Conservation (phyloP, 352 stramenopile species). For the Labyrinthula sp. region DNA sequence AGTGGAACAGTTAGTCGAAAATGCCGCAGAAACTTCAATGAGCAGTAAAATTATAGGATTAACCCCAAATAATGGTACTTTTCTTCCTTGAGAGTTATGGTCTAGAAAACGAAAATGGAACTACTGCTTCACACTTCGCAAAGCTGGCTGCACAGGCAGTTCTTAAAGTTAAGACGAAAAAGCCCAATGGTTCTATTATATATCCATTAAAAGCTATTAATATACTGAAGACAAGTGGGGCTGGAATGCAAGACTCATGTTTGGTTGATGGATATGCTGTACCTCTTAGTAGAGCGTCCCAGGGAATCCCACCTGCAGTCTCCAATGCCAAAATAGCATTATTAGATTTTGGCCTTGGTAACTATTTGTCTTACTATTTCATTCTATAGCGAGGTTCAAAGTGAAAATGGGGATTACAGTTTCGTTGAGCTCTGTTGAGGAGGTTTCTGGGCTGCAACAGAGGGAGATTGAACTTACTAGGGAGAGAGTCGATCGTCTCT, state of each 20-base stretch:
- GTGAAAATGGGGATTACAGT: slow-evolving; percentile 83
- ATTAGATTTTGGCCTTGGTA: slow-evolving; percentile 94
- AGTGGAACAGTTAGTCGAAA: too few relatives aligned
- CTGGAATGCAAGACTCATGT: slow-evolving; percentile 54
- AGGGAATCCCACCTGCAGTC: slow-evolving; percentile 86
- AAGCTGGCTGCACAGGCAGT: slow-evolving; percentile 90
- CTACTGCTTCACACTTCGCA: too few relatives aligned
- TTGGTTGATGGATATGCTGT: slow-evolving; percentile 85
- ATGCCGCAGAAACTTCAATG: slow-evolving; percentile 83
- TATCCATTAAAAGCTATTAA: slow-evolving; percentile 96
- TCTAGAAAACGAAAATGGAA: slow-evolving; percentile 71
- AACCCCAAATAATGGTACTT: too few relatives aligned
- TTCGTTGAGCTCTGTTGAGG: slow-evolving; percentile 39
- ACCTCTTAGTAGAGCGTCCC: slow-evolving; percentile 80
- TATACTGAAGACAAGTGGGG: slow-evolving; percentile 87
- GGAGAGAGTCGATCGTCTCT: slow-evolving; percentile 97
- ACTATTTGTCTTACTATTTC: too few relatives aligned
- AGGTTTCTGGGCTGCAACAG: slow-evolving; percentile 90
- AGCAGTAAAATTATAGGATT: slow-evolving; percentile 97
- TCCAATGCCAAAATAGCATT: slow-evolving; percentile 81
- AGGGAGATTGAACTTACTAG: slow-evolving; percentile 99
- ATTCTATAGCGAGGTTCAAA: slow-evolving; percentile 87
- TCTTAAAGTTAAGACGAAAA: slow-evolving; percentile 73
- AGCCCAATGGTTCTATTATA: slow-evolving; percentile 39
- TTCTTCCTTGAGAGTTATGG: too few relatives aligned